Conservation (phyloP, 768 basidiomycete species). For the Termitomyces titanicus region DNA sequence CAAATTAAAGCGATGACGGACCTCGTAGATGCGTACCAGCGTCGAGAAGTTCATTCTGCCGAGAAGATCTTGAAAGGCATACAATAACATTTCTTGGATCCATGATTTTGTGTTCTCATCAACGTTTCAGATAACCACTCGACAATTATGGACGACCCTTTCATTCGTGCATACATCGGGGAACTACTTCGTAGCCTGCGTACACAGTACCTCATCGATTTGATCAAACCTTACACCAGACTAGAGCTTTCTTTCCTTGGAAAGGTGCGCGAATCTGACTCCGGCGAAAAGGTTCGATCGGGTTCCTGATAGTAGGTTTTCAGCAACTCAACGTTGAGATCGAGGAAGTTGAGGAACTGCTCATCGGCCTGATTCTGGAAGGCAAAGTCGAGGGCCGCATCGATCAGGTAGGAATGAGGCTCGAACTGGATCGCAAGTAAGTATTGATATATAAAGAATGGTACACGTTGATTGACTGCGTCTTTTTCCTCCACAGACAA, state of each 20-base stretch:
- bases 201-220: slow-evolving; percentile 95
- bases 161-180: slow-evolving; percentile 94
- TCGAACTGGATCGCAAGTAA: slow-evolving; percentile 87
- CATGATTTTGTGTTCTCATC: background rate
- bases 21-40: slow-evolving; percentile 94
- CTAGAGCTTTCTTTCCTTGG: slow-evolving; percentile 92
- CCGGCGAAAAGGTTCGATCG: background rate
- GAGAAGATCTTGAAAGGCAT: slow-evolving; percentile 91
- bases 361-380: slow-evolving; percentile 91
- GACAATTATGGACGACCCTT: slow-evolving; percentile 94
- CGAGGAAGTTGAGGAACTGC: slow-evolving; percentile 89
- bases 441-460: slow-evolving; percentile 20
- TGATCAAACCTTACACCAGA: slow-evolving; percentile 96
- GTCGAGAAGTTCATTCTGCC: slow-evolving; percentile 94
- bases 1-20: slow-evolving; percentile 99
- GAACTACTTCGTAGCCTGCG: slow-evolving; percentile 91
- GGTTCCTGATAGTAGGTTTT: background rate
- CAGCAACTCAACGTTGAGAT: slow-evolving; percentile 96
- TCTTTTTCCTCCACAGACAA: slow-evolving; percentile 46
- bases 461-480: background rate
- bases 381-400: slow-evolving; percentile 97
- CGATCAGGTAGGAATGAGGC: slow-evolving; percentile 91
- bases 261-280: slow-evolving; percentile 47
- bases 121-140: slow-evolving; percentile 71
- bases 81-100: slow-evolving; percentile 4